These are phyloP conservation scores for Hymenoscyphus fraxineus DNA, from an alignment of 2,329 filamentous ascomycete species.

Conservation along the genomic window DNA sequence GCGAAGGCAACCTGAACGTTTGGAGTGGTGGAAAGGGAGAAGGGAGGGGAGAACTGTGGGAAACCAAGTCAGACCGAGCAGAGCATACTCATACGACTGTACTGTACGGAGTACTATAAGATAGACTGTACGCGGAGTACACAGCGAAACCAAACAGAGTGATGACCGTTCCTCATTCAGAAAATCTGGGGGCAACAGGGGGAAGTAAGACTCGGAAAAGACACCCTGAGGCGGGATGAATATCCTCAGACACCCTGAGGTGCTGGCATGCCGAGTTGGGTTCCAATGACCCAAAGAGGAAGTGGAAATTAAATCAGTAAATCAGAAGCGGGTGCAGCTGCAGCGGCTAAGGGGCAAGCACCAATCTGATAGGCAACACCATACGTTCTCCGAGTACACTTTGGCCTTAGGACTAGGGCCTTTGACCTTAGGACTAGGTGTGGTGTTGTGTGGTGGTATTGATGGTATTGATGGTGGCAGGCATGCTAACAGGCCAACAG, in stretches of 20 bases:
- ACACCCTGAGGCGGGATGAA: neutral
- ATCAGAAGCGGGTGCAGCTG: neutral
- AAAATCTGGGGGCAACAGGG: neutral
- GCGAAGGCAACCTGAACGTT: neutral
- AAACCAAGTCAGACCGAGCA: neutral
- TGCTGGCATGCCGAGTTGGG: neutral
- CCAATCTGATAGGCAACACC: neutral
- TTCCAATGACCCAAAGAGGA: neutral
- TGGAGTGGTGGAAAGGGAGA: neutral
- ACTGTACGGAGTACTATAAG: neutral
- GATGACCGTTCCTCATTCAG: conserved; percentile 2
- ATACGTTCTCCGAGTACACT: too few relatives aligned
- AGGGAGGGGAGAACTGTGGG: neutral
- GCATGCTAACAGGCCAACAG: too few relatives aligned
- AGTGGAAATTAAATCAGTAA: neutral
- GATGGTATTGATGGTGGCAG: too few relatives aligned
- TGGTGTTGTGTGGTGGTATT: too few relatives aligned
- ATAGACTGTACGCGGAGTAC: too few relatives aligned
- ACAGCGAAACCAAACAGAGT: neutral
- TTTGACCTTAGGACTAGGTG: too few relatives aligned
- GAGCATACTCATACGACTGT: neutral
- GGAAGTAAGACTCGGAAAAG: neutral
- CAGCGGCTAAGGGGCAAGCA: neutral
- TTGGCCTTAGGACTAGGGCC: too few relatives aligned
- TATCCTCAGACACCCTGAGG: neutral